Percentiles rank a stretch among this genome's conserved stretches.
Conservation (phyloP, 2,329 filamentous ascomycete genomes). For the Colletotrichum australisinense region DNA sequence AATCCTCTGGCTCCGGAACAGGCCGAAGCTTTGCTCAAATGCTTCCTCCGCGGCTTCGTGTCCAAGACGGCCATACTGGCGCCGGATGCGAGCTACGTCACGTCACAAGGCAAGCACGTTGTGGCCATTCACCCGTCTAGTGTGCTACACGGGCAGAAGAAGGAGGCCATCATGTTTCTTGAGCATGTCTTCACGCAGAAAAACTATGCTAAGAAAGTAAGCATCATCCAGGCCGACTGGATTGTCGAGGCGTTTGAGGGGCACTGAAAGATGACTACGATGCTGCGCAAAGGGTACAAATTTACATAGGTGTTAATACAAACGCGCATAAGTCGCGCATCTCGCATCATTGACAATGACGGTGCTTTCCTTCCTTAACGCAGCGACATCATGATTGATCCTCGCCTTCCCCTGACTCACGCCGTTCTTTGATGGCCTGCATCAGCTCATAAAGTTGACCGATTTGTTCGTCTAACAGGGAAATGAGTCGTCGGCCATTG, state of each 20-base stretch:
- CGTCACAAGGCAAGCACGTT: constrained; percentile 68
- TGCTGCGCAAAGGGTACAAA: not conserved
- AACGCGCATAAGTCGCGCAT: accelerated
- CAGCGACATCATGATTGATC: constrained; percentile 38
- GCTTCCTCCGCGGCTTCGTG: constrained; percentile 72
- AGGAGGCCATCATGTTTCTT: constrained; percentile 75
- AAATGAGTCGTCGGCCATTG: not conserved
- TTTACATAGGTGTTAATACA: not conserved
- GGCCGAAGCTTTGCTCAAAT: constrained; percentile 66
- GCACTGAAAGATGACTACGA: not conserved
- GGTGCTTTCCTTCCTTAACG: not conserved
- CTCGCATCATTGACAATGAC: not conserved
- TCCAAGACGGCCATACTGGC: constrained; percentile 70
- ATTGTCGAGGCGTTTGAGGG: constrained; percentile 61
- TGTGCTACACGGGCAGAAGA: constrained; percentile 70
- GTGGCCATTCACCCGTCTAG: constrained; percentile 74
- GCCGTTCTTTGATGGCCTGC: constrained; percentile 74
- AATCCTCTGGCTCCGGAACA: constrained; percentile 64
- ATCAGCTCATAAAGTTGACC: constrained; percentile 95
- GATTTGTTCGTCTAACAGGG: constrained; percentile 82
- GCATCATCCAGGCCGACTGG: constrained; percentile 70
- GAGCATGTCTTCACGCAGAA: constrained; percentile 75
- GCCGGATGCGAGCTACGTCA: constrained; percentile 71
- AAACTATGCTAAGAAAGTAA: constrained; percentile 76
- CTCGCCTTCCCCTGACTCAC: constrained; percentile 38